These are phyloP conservation scores for Filobasidium uniguttulatum DNA, from an alignment of 1,284 basidiomycete genomes.

Conservation along the genomic window DNA sequence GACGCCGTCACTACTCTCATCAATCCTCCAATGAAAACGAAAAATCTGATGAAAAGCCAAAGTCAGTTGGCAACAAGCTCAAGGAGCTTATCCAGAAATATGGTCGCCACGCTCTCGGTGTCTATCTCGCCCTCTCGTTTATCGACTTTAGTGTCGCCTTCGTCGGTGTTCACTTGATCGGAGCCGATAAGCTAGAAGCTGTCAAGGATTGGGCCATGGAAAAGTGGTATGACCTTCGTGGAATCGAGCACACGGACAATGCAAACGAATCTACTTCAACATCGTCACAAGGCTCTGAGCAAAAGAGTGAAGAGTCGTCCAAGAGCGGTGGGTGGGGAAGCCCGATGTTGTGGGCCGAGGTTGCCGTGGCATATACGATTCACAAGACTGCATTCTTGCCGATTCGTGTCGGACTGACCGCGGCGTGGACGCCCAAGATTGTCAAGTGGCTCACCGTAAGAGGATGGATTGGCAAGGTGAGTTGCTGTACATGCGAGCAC, in stretches of 20 bases:
- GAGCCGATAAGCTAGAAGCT: constrained; percentile 73
- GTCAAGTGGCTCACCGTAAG: constrained; percentile 60
- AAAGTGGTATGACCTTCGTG: constrained; percentile 23
- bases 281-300: constrained; percentile 13
- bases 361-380: constrained; percentile 81
- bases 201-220: constrained; percentile 49
- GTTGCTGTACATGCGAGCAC: background rate
- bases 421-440: constrained; percentile 67
- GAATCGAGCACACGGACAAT: constrained; percentile 22
- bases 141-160: constrained; percentile 75
- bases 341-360: constrained; percentile 68
- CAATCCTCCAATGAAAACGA: too few relatives aligned
- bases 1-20: too few relatives aligned
- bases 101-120: constrained; percentile 80
- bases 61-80: constrained; percentile 32
- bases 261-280: constrained; percentile 2
- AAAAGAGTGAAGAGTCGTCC: constrained; percentile 18
- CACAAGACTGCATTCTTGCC: constrained; percentile 95
- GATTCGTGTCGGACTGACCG: constrained; percentile 74
- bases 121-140: constrained; percentile 58
- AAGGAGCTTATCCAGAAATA: constrained; percentile 80
- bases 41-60: background rate
- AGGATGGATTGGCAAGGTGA: constrained; percentile 47
- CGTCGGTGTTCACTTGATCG: constrained; percentile 67
- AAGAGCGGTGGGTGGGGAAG: constrained; percentile 34